These are phyloP conservation scores for Parascedosporium putredinis DNA, from an alignment of 2,329 filamentous ascomycete genomes.

Conservation along the genomic window DNA sequence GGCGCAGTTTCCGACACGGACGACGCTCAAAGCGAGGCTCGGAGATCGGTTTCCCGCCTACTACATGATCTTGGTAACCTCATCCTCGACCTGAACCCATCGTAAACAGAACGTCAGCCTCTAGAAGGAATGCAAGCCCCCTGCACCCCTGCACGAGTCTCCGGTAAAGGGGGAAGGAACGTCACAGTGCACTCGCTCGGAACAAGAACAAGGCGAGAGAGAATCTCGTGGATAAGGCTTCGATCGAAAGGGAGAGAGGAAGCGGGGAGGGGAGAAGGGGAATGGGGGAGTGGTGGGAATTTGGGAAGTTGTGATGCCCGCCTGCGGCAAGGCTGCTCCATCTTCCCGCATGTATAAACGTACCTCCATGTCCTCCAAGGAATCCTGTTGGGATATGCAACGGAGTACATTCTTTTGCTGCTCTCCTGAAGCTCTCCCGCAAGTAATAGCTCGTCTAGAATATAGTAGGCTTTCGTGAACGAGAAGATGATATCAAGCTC, in stretches of 20 bases:
- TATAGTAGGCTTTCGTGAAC: conserved; percentile 99
- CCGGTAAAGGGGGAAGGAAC: conserved; percentile 4
- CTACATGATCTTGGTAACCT: conserved; percentile 85
- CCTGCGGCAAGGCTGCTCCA: conserved; percentile 10
- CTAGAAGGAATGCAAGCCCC: background rate
- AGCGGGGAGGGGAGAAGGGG: background rate
- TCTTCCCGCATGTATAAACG: conserved; percentile 29
- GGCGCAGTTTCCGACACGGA: background rate
- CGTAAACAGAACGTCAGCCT: conserved; percentile 18
- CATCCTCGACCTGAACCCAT: conserved; percentile 67
- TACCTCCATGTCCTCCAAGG: conserved; percentile 98
- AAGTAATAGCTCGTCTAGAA: conserved; percentile 88
- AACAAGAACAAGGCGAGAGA: background rate
- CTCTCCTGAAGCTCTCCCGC: conserved; percentile 97
- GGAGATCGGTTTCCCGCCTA: conserved; percentile 15
- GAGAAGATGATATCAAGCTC: conserved; percentile 99
- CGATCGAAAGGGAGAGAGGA: too few relatives aligned
- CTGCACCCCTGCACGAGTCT: conserved; percentile 41
- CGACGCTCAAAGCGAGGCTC: background rate
- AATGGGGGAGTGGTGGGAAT: background rate
- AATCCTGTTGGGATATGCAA: conserved; percentile 95
- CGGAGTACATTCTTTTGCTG: conserved; percentile 98
- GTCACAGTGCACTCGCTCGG: conserved; percentile 4
- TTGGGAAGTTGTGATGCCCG: background rate
- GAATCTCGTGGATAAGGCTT: background rate